Base-by-base conservation (phyloP, 2,329 filamentous ascomycete genomes). In the Pseudocercospora cruenta region DNA sequence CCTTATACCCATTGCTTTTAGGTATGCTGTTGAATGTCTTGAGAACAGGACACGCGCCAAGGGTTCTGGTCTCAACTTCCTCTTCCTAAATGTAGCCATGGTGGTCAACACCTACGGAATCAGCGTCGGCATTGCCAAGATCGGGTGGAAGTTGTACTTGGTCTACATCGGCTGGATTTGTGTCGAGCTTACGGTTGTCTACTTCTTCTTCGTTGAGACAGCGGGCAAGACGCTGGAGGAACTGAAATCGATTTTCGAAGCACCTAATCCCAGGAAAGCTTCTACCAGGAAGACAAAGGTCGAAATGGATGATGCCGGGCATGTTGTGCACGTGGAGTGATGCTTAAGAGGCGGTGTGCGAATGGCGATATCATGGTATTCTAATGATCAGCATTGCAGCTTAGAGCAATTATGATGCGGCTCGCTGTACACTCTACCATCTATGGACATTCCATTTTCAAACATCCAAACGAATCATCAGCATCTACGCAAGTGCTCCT, bases 1-100 rank as follows among this genome's bases (percentile, higher is more conserved):
- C 5, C 28, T 31, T 31, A 6, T 31, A 31, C 8, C 28, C 28
- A 7, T 31, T 31, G 8, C 28, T 31, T 31, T 31, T 31, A 31
- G 28, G 28, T 26, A 5, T n/a, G n/a, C 77, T 4, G 78, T 79
- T 19, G 79, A 80, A 33, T 77, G 75, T 63, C 72, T 80, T 8
- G 76, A 79, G 63, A 80, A 78, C 72, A 72, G 76, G 33, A 80
- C 77, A 4, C 74, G 79, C 47, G 79, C 77, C 14, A 80, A 80
- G 60, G 71, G 71, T 3, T 71, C 63, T 24, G 71, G 70, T n/a
- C 49, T 70, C 6, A 72, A 70, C 54, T 82, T 81, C 71, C 73
- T 82, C 45, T 78, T 79, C 62, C 76, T 82, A 62, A 80, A 82
- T 69, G 70, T 80, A 24, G 80, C 81, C 33, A 80, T 84, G 58